Base-by-base conservation (phyloP, 2,329 filamentous ascomycete species). In the Xylaria sp. region DNA sequence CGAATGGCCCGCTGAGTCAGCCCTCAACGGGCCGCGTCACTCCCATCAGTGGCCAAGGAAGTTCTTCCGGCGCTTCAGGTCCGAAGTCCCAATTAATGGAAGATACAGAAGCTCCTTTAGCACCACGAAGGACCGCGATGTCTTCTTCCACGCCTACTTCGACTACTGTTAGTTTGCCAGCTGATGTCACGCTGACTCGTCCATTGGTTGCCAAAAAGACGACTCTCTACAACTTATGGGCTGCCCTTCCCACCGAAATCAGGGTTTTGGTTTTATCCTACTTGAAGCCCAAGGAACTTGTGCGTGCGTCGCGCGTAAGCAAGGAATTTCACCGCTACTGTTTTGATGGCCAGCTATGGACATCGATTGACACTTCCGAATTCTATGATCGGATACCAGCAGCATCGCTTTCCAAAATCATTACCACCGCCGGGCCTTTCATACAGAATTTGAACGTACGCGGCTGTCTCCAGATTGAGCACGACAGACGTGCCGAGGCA, bases 291-390 rank as follows among this genome's bases (percentile, higher is more conserved):
- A 91, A 87, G 70, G 88, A 97, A 71, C 83, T 97, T 39, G 85
- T 97, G 9, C 83, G 86, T 60, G 83, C 84, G 58, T 96, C 93
- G 0, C 78, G 84, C 16, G 89, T 94, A 18, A 93, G 86, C 71
- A 91, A 86, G 72, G 76, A 81, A 4, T 97, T 94, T 79, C 80
- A 96, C 73, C 80, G 82, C 52, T 86, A 90, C 75, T 97, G 93
- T 75, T 96, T 93, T 68, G 93, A 99, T 72, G 94, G 94, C 1
- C 94, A 99, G 75, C 77, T 97, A 13, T 99, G 94, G 94, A 87
- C 86, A 2, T 85, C 83, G 48, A 82, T 97, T 53, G 92, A 97
- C 72, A 86, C 90, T 1, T 88, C 91, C 6, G 86, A 90, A 54
- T 97, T 93, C 74, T 97, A 97, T 71, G 84, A 83, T 64, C 84